A percentile compares a stretch with the other conserved stretches of the same genome.
phyloP scores from a whole-genome alignment of 257 asterid species.

The Solanum commersonii region DNA sequence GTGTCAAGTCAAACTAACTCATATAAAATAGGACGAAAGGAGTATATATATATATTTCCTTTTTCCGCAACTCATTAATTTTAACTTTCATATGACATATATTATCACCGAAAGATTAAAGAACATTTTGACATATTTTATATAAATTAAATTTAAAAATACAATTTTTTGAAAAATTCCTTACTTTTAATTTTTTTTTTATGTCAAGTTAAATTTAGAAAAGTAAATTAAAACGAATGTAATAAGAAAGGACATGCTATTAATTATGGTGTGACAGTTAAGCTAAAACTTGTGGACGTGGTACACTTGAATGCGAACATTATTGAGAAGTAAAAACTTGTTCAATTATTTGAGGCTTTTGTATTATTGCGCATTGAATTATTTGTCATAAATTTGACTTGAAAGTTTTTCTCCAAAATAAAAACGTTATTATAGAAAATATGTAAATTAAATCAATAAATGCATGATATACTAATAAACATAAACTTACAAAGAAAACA shows the following conservation, averaged over 20 bases:
- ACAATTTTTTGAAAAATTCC: no score
- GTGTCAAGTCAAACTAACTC: no score
- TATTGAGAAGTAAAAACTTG: background rate
- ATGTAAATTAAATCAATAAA: background rate
- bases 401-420: no score
- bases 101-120: no score
- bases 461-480: background rate
- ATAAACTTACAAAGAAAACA: conserved; percentile 1
- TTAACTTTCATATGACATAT: no score
- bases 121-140: no score
- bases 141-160: no score
- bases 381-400: background rate
- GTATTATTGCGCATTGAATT: background rate
- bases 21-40: no score
- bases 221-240: background rate
- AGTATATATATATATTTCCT: no score
- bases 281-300: background rate
- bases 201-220: no score
- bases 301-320: background rate
- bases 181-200: no score
- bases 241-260: background rate
- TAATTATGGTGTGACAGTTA: background rate
- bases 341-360: background rate
- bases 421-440: background rate
- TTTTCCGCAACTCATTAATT: no score